Base-by-base conservation (phyloP, 2,329 filamentous ascomycete genomes). In the Aureobasidium sp. region DNA sequence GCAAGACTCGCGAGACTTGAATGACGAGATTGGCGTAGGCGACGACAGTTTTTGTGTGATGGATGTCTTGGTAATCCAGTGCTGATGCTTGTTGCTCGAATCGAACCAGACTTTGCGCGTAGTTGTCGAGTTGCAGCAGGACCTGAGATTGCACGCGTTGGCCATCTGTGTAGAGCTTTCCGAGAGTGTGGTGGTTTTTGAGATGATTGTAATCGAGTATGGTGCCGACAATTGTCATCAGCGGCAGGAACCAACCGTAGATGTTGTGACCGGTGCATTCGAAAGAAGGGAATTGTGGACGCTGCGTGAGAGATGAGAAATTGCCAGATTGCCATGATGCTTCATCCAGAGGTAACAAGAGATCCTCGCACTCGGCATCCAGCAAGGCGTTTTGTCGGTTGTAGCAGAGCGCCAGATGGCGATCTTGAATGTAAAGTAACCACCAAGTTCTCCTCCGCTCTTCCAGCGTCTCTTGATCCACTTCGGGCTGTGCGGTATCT, bases 251-350 rank as follows among this genome's bases (percentile, higher is more conserved):
- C 58, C 58, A 60, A 27, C 58, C 58, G 15, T 60, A 60, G 10
- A 60, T 54, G 11, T 60, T 60, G 58, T 60, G 58, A 23, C 58
- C 58, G 7, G 58, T 60, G 13, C 58, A 60, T 54, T 60, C 47
- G 29, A 60, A 60, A 10, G 58, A 60, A 21, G 58, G 58, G 23
- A 60, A 60, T 13, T 51, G 47, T 19, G 58, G 58, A 8, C 58
- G 58, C 17, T 60, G 58, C 19, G 58, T 60, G 27, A 60, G 21
- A 15, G 47, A 42, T 7, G 58, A 51, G 40, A 60, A 60, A 25
- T 40, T 60, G 29, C 58, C 58, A 11, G 58, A 60, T 21, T 60
- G 58, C 38, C 47, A 60, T 5, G 47, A 54, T 23, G 58, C 47
- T n/a, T 60, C 58, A 23, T 60, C 58, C 38, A 60, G 49, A 4